Percentiles rank a stretch among this genome's conserved stretches.
Conservation (phyloP, 345 rosid species). For the Toxicodendron radicans region DNA sequence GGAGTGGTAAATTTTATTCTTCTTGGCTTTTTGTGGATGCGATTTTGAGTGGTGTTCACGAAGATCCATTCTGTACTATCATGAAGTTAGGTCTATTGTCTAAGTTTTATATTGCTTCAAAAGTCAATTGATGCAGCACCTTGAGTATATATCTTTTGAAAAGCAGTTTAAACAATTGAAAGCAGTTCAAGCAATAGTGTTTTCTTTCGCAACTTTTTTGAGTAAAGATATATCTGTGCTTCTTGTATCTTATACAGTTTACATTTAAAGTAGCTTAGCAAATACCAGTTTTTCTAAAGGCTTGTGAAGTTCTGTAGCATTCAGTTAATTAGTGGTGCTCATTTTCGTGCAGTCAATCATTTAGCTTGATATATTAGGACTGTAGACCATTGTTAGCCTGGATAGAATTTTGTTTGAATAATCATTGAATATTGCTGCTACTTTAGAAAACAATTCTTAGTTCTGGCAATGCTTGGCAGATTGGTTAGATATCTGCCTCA, state of each 20-base stretch:
- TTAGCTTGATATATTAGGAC: neutral
- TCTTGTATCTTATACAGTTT: neutral
- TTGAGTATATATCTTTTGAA: neutral
- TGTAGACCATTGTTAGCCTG: neutral
- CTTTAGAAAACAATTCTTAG: too few relatives aligned
- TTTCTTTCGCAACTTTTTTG: too few relatives aligned
- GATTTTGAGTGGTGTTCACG: neutral
- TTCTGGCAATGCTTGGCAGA: too few relatives aligned
- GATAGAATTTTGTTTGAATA: slow-evolving; percentile 1
- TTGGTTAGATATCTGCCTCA: neutral
- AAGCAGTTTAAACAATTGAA: neutral
- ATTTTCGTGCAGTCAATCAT: neutral
- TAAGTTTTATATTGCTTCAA: neutral
- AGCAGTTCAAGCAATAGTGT: neutral
- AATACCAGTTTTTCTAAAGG: neutral
- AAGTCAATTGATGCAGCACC: neutral
- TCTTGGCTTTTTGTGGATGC: neutral
- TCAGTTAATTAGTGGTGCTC: too few relatives aligned
- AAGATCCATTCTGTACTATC: too few relatives aligned
- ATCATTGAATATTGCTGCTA: too few relatives aligned
- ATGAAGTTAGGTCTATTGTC: neutral
- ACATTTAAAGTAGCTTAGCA: neutral
- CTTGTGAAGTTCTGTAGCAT: neutral
- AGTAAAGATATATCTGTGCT: neutral
- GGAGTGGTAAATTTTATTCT: slow-evolving; percentile 70